Evolutionary conservation across 208 protist species (phyloP).

Genomic region (Crithidia sp.): DNA sequence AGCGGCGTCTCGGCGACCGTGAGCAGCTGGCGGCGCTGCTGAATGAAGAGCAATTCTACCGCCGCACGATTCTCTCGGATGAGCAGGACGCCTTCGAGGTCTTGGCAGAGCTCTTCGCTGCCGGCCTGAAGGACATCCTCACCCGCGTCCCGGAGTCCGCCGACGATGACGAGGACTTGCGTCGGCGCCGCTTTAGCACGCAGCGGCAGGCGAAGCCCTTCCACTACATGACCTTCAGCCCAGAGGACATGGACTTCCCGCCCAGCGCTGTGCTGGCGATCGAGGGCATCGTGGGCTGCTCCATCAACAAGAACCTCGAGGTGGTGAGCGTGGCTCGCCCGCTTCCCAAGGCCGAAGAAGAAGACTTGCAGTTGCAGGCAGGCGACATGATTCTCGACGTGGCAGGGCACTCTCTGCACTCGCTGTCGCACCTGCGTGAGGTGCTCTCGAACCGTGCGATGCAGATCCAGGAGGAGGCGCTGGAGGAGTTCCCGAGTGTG

Average conservation of each 20-base stretch:
- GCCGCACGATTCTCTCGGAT: slow-evolving; percentile 55
- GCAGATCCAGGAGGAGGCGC: slow-evolving; percentile 84
- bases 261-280: slow-evolving; percentile 76
- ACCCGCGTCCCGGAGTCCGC: slow-evolving; percentile 25
- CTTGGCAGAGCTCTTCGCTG: slow-evolving; percentile 61
- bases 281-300: slow-evolving; percentile 84
- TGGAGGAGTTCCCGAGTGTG: slow-evolving; percentile 76
- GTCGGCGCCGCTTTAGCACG: slow-evolving; percentile 52
- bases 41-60: slow-evolving; percentile 79
- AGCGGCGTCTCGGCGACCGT: slow-evolving; percentile 63
- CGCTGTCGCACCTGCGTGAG: slow-evolving; percentile 85
- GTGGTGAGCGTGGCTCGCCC: slow-evolving; percentile 76
- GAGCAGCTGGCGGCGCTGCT: slow-evolving; percentile 45
- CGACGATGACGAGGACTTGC: slow-evolving; percentile 41
- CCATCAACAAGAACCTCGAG: slow-evolving; percentile 89
- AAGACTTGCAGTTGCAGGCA: slow-evolving; percentile 83
- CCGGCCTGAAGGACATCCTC: slow-evolving; percentile 53
- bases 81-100: slow-evolving; percentile 81
- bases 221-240: slow-evolving; percentile 89
- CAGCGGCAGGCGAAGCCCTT: slow-evolving; percentile 73
- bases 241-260: slow-evolving; percentile 87
- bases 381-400: slow-evolving; percentile 91
- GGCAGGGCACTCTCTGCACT: slow-evolving; percentile 81
- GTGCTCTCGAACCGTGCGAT: slow-evolving; percentile 75
- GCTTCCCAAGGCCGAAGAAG: slow-evolving; percentile 69